Evolutionary conservation across 352 stramenopile species (phyloP).

Genomic region (Globisporangium iwayamae): DNA sequence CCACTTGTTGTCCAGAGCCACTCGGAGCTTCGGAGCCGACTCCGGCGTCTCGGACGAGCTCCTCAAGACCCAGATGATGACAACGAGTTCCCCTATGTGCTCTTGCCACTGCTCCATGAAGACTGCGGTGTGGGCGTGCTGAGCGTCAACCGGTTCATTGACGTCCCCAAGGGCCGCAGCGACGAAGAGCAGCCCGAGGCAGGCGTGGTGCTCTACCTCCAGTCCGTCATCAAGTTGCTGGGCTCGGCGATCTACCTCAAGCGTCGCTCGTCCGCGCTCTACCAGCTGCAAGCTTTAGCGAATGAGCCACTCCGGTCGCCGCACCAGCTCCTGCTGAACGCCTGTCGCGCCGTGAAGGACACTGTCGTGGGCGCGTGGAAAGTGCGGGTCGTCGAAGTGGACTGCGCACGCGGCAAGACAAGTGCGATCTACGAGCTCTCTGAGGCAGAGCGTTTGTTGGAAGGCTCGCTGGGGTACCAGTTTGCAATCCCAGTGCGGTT

Average conservation of each 20-base stretch:
- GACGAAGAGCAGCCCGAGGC: conserved; percentile 66
- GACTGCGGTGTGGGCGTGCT: conserved; percentile 57
- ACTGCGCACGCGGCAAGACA: conserved; percentile 41
- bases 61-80: conserved; percentile 3
- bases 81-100: conserved; percentile 43
- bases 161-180: conserved; percentile 47
- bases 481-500: conserved; percentile 38
- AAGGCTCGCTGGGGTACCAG: conserved; percentile 18
- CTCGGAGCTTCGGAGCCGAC: conserved; percentile 29
- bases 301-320: conserved; percentile 48
- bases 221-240: conserved; percentile 33
- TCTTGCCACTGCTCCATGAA: conserved; percentile 66
- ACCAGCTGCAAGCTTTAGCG: conserved; percentile 32
- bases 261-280: conserved; percentile 44
- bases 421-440: conserved; percentile 56
- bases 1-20: conserved; percentile 33
- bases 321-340: conserved; percentile 48
- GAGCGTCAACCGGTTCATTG: conserved; percentile 51
- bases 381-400: conserved; percentile 47
- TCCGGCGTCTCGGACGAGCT: conserved; percentile 25
- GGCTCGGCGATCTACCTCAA: conserved; percentile 60
- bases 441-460: conserved; percentile 28
- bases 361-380: conserved; percentile 55
- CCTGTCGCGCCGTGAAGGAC: conserved; percentile 38
- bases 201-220: conserved; percentile 54